Conservation (phyloP, 2,329 filamentous ascomycete species). For the Fusarium sp. region DNA sequence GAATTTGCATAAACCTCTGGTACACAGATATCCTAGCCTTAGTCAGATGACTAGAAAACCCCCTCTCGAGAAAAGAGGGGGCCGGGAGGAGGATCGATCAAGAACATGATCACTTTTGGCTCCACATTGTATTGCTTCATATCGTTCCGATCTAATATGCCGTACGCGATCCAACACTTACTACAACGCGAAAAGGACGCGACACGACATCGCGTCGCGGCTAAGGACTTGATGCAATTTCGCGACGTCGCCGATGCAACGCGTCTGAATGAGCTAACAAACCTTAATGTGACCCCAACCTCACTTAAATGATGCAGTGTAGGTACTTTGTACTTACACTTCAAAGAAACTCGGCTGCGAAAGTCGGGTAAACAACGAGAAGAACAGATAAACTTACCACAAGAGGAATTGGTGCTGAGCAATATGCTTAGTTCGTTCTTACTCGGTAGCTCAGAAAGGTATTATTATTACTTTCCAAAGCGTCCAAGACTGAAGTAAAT, state of each 20-base stretch:
- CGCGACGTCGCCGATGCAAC: not conserved
- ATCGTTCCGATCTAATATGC: no score
- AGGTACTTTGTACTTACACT: not conserved
- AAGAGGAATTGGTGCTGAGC: not conserved
- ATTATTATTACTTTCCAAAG: not conserved
- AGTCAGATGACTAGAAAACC: no score
- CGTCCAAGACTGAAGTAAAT: not conserved
- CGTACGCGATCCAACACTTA: no score
- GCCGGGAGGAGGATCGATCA: no score
- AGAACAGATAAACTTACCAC: no score
- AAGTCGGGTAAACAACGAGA: not conserved
- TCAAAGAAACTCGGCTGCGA: not conserved
- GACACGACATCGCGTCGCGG: not conserved
- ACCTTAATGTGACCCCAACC: not conserved
- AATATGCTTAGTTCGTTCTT: not conserved
- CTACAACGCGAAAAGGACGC: not conserved
- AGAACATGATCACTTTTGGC: no score
- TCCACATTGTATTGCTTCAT: no score
- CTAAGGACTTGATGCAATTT: not conserved
- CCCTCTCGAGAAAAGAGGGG: no score
- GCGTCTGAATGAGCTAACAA: not conserved
- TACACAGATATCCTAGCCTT: no score
- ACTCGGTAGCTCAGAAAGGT: not conserved
- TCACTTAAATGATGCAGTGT: not conserved
- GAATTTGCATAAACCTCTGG: no score